Conservation (phyloP, 1,284 basidiomycete species). For the Megacollybia platyphylla region DNA sequence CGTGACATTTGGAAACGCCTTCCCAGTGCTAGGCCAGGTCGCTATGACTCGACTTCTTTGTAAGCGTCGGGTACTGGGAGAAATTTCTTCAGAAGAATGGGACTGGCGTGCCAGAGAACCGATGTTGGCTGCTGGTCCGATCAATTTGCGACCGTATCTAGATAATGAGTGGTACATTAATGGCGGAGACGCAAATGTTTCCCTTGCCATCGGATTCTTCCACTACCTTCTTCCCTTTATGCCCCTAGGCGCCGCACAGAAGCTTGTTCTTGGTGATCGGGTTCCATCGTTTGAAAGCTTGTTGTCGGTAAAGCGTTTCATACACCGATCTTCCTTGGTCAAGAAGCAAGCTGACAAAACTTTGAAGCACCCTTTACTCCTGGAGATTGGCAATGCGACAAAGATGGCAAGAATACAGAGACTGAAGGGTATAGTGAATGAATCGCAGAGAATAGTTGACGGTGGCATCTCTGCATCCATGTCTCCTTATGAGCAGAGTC, state of each 20-base stretch:
- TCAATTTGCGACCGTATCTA: constrained; percentile 40
- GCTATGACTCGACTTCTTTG: constrained; percentile 39
- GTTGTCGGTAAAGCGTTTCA: constrained; percentile 31
- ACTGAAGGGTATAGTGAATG: not conserved
- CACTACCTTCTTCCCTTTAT: constrained; percentile 34
- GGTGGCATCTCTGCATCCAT: constrained; percentile 6
- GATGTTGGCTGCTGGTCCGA: constrained; percentile 32
- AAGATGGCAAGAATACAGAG: constrained; percentile 15
- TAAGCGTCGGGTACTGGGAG: constrained; percentile 19
- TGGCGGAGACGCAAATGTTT: constrained; percentile 32
- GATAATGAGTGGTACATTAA: constrained; percentile 30
- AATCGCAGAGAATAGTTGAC: not conserved
- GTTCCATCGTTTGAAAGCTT: constrained; percentile 28
- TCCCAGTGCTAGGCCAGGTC: constrained; percentile 38
- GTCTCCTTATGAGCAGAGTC: constrained; percentile 16
- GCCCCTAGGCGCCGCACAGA: constrained; percentile 24
- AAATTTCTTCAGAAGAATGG: constrained; percentile 41
- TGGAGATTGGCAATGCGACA: constrained; percentile 25
- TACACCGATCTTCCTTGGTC: constrained; percentile 25
- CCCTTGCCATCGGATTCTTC: constrained; percentile 30
- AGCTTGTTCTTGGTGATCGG: constrained; percentile 16
- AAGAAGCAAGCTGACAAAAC: constrained; percentile 20
- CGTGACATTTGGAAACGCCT: constrained; percentile 39
- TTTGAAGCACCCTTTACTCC: constrained; percentile 32
- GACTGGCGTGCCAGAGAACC: constrained; percentile 34